A percentile compares a stretch with the other conserved stretches of the same genome.
phyloP scores from a whole-genome alignment of 495 filamentous ascomycete genomes.

The Xylaria venustula region DNA sequence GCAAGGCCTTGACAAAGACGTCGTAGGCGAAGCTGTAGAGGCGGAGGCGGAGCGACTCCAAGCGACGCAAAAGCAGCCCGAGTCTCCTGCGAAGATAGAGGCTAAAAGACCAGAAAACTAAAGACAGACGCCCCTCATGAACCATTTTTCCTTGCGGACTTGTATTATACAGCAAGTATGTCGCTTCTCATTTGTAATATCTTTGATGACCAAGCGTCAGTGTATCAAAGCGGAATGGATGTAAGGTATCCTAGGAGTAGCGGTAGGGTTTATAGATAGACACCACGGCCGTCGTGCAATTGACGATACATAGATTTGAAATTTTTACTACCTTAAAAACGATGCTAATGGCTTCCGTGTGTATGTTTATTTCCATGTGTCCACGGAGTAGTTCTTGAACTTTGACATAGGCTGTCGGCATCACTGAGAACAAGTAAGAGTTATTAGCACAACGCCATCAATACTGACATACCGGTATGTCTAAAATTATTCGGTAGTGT shows the following conservation, averaged over 20 bases:
- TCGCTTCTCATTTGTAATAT: conserved; percentile 29
- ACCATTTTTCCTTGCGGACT: conserved; percentile 4
- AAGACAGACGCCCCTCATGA: conserved; percentile 1
- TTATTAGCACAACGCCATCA: too few species aligned
- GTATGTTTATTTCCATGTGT: too few species aligned
- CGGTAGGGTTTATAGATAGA: conserved; percentile 8
- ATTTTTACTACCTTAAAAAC: background rate
- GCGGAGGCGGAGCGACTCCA: conserved; percentile 40
- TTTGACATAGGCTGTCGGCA: too few species aligned
- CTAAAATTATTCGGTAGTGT: too few species aligned
- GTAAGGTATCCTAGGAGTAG: conserved; percentile 8
- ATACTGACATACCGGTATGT: too few species aligned
- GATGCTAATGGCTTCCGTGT: background rate
- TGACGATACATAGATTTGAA: conserved; percentile 8
- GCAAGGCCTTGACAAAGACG: conserved; percentile 37
- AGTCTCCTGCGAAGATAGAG: conserved; percentile 17
- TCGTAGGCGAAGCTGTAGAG: conserved; percentile 43
- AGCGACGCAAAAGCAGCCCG: conserved; percentile 19
- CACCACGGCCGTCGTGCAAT: background rate
- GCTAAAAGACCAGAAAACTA: conserved; percentile 23
- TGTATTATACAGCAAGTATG: conserved; percentile 11
- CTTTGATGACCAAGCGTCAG: conserved; percentile 18
- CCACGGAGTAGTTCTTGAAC: too few species aligned
- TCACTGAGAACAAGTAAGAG: too few species aligned
- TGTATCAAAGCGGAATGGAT: conserved; percentile 23